These are phyloP conservation scores for Cryoendolithus antarcticus DNA, from an alignment of 2,329 filamentous ascomycete species.

Conservation along the genomic window DNA sequence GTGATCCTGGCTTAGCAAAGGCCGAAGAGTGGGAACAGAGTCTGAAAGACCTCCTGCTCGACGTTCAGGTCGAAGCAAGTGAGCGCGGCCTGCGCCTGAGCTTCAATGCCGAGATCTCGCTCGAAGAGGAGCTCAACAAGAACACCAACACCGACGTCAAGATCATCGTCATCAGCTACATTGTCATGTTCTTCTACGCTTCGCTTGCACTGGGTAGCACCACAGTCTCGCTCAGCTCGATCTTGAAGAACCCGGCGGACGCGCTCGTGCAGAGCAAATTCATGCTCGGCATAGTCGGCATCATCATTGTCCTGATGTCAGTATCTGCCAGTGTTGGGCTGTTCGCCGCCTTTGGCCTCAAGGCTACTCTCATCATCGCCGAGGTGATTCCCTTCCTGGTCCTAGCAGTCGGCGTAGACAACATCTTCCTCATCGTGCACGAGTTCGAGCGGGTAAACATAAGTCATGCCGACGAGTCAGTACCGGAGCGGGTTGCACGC, in stretches of 20 bases:
- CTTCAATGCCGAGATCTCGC: conserved; percentile 88
- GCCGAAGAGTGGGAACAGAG: conserved; percentile 85
- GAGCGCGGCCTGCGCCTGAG: conserved; percentile 73
- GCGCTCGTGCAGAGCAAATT: conserved; percentile 94
- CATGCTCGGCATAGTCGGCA: conserved; percentile 84
- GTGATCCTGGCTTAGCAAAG: conserved; percentile 52
- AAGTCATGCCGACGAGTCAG: conserved; percentile 62
- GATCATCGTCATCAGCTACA: conserved; percentile 90
- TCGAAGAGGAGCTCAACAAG: conserved; percentile 94
- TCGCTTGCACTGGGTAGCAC: conserved; percentile 86
- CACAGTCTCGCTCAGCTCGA: conserved; percentile 61
- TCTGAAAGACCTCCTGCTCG: conserved; percentile 59
- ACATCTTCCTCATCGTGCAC: conserved; percentile 97
- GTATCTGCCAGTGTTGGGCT: conserved; percentile 93
- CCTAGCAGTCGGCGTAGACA: conserved; percentile 91
- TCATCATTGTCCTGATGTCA: conserved; percentile 92
- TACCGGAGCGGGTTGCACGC: conserved; percentile 21
- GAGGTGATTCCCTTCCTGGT: conserved; percentile 98
- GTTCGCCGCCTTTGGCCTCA: conserved; percentile 83
- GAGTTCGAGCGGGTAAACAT: conserved; percentile 93
- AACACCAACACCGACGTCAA: conserved; percentile 97
- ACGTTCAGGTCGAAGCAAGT: conserved; percentile 67
- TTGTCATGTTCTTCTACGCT: conserved; percentile 98
- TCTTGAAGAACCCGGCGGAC: conserved; percentile 70
- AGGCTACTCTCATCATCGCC: conserved; percentile 93